Evolutionary conservation across 164 flowering plant species (phyloP).

Genomic region (Annona squamosa): DNA sequence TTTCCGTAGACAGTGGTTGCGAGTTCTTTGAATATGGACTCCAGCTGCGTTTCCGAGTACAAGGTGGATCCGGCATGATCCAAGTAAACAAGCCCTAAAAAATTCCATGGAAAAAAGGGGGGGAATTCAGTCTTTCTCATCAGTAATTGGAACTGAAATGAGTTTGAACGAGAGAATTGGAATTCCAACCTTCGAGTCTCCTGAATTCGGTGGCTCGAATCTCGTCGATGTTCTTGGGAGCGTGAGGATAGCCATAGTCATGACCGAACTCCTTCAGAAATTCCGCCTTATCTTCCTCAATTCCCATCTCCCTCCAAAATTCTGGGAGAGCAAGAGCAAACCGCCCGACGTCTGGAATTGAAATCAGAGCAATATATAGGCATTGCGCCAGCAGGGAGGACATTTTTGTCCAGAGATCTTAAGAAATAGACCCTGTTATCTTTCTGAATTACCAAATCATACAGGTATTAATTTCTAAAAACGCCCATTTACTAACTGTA

Average conservation of each 20-base stretch:
- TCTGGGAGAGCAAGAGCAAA: no score
- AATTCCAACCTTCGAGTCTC: conserved; percentile 45
- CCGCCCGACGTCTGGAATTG: not conserved
- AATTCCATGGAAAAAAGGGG: not conserved
- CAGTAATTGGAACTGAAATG: not conserved
- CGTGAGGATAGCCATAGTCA: conserved; percentile 78
- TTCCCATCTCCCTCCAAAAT: not conserved
- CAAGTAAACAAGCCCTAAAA: conserved; percentile 60
- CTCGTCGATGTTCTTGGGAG: conserved; percentile 61
- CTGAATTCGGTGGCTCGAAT: conserved; percentile 82
- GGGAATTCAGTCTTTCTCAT: not conserved
- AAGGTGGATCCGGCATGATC: conserved; percentile 95
- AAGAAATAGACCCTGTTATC: no score
- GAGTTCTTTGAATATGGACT: conserved; percentile 56
- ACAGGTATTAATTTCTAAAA: no score
- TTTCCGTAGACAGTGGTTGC: conserved; percentile 68
- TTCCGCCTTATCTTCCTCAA: conserved; percentile 36
- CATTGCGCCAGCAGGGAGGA: no score
- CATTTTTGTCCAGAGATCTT: no score
- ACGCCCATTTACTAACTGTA: no score
- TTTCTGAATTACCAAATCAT: no score
- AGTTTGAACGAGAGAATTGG: not conserved
- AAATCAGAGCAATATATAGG: no score
- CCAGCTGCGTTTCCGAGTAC: conserved; percentile 90
- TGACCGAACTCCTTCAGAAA: conserved; percentile 71